Evolutionary conservation across 768 basidiomycete species (phyloP).

Genomic region (Termitomyces bulborhizus): DNA sequence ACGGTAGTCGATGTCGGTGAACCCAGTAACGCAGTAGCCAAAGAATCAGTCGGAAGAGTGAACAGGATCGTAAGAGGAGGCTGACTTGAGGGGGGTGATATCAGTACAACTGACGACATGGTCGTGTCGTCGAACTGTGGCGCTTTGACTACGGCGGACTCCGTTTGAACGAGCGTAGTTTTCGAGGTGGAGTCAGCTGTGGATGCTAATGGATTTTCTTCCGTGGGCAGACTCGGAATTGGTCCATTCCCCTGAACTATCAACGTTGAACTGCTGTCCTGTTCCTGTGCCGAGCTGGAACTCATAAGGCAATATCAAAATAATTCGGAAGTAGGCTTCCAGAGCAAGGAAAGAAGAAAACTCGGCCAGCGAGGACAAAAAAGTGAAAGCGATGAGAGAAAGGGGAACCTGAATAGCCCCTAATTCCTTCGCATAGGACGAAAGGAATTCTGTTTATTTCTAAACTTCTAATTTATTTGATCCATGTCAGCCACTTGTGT

Average conservation of each 20-base stretch:
- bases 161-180: not conserved
- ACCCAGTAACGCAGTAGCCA: not conserved
- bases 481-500: constrained; percentile 5
- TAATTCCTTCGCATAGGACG: not conserved
- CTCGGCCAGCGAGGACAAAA: constrained; percentile 17
- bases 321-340: constrained; percentile 7
- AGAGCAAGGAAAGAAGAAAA: constrained; percentile 9
- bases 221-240: not conserved
- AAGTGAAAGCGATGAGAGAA: not conserved
- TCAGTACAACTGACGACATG: not conserved
- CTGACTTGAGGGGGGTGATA: constrained; percentile 4
- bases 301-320: constrained; percentile 1
- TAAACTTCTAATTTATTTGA: not conserved
- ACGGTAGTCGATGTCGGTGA: not conserved
- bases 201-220: not conserved
- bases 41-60: constrained; percentile 2
- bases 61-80: not conserved
- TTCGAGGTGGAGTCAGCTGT: not conserved
- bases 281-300: not conserved
- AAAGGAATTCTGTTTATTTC: not conserved
- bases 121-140: constrained; percentile 3
- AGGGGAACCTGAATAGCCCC: not conserved
- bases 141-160: not conserved
- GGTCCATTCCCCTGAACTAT: not conserved
- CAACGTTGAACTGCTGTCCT: not conserved